Evolutionary conservation across 2,329 filamentous ascomycete species (phyloP), one percentile per base, ranked within the genome.

Genomic region (Verticillium nubilum): DNA sequence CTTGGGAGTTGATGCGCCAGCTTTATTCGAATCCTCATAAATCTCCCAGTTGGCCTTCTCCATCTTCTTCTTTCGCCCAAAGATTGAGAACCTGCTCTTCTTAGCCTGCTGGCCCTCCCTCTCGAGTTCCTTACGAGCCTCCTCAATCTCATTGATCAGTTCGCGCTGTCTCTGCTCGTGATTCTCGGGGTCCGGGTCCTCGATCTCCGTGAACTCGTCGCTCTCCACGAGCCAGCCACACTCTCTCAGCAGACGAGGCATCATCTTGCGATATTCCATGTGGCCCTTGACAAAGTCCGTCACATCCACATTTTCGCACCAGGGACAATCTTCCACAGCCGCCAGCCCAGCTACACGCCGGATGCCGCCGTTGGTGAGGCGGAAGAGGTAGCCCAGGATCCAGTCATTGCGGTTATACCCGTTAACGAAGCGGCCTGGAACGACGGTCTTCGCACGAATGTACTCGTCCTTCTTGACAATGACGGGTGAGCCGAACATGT

Each of bases 301-400:
- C 47, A 96, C 89, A 70, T 98, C 87, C 63, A 96, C 81, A 68
- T 97, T 98, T 71, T 98, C 95, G 17, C 98, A 76, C 17, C 89
- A 91, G 0, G 88, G 86, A n/a, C 96, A 79, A 5, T 79, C 84
- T 52, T 94, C 85, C 2, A 98, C 82, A 1, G 89, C 81, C 1
- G 86, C 90, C 50, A 99, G 82, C 13, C 95, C 95, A 5, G 93
- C 93, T 1, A 99, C 85, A 23, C 88, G 86, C 73, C 92, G 89
- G 68, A 98, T 94, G 52, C 95, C 95, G 65, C 95, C 95, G 65
- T 89, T 90, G 3, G 95, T 99, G 50, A 97, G 85, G 15, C 95
- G 90, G 81, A 99, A 99, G 1, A 99, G 85, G 71, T 99, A 99
- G 62, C 89, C 92, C 56, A 99, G 76, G 68, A 99, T 98, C 95